Conservation (phyloP, 1,284 basidiomycete genomes). For the Ceratobasidium sp. region DNA sequence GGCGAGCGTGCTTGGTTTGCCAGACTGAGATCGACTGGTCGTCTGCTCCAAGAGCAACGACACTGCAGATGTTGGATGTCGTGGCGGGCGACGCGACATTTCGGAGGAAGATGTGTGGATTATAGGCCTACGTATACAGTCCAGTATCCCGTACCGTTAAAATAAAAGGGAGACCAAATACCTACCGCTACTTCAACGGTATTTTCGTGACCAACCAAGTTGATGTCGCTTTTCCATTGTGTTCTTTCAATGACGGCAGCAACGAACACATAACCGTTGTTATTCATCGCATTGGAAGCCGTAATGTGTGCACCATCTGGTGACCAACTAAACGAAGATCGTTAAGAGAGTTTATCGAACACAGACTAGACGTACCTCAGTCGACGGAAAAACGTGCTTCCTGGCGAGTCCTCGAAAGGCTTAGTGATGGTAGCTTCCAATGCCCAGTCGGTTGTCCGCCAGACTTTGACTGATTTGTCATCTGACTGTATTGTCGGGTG, state of each 20-base stretch:
- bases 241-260: conserved; percentile 92
- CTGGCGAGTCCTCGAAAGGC: conserved; percentile 93
- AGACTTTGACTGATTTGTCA: conserved; percentile 95
- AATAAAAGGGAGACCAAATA: too few species aligned
- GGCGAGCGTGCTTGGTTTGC: conserved; percentile 89
- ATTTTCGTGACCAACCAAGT: conserved; percentile 96
- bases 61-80: conserved; percentile 74
- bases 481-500: conserved; percentile 67
- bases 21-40: conserved; percentile 90
- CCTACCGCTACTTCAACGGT: conserved; percentile 94
- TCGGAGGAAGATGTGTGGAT: conserved; percentile 89
- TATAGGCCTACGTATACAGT: conserved; percentile 78
- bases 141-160: too few species aligned
- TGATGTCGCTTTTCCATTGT: conserved; percentile 88
- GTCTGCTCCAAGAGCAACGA: conserved; percentile 90
- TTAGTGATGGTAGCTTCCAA: conserved; percentile 84
- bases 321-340: conserved; percentile 77
- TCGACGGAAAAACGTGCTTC: conserved; percentile 93
- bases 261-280: conserved; percentile 94
- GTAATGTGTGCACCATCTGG: conserved; percentile 98
- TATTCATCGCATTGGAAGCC: conserved; percentile 96
- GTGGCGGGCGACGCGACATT: conserved; percentile 68
- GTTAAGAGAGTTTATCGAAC: not conserved
- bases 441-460: conserved; percentile 93
- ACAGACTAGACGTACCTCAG: conserved; percentile 66